Percentiles rank a stretch among this genome's conserved stretches.
These are phyloP conservation scores for Ascomycota sp. DNA, from an alignment of 2,329 filamentous ascomycete genomes.

Conservation along the genomic window DNA sequence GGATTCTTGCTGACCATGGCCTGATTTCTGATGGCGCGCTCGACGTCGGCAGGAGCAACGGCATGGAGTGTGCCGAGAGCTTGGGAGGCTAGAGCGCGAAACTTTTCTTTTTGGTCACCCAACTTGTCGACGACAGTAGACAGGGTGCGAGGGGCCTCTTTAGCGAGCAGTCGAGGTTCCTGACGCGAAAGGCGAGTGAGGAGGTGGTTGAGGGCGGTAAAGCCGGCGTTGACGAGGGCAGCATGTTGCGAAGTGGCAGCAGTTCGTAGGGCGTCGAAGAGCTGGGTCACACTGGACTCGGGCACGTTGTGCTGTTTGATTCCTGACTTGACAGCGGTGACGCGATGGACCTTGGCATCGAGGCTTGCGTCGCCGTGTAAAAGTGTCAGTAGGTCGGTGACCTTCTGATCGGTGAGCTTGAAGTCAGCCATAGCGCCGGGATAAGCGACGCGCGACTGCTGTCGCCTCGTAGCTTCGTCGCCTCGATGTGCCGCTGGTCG, in stretches of 20 bases:
- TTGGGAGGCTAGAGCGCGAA: constrained; percentile 53
- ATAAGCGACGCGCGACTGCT: too few species aligned
- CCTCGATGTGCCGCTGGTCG: too few species aligned
- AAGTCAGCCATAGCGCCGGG: constrained; percentile 24
- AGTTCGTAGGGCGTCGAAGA: constrained; percentile 66
- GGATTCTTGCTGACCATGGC: constrained; percentile 66
- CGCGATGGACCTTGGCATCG: constrained; percentile 48
- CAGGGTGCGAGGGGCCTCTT: constrained; percentile 51
- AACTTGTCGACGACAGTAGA: constrained; percentile 66
- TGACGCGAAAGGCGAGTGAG: constrained; percentile 73
- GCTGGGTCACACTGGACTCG: constrained; percentile 44
- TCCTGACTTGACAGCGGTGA: constrained; percentile 60
- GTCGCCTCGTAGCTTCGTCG: too few species aligned
- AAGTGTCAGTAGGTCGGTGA: constrained; percentile 29
- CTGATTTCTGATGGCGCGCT: constrained; percentile 56
- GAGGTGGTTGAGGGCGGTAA: constrained; percentile 73
- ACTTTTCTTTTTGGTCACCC: constrained; percentile 73
- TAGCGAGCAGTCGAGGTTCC: constrained; percentile 51
- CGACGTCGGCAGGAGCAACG: constrained; percentile 50
- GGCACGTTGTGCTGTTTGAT: constrained; percentile 90
- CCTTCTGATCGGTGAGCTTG: constrained; percentile 37
- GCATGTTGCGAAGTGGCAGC: constrained; percentile 61
- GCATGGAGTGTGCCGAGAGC: constrained; percentile 60
- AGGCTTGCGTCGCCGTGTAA: constrained; percentile 42
- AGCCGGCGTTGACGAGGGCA: constrained; percentile 59